These are phyloP conservation scores for Alternaria infectoria DNA, from an alignment of 2,329 filamentous ascomycete genomes.

Conservation along the genomic window DNA sequence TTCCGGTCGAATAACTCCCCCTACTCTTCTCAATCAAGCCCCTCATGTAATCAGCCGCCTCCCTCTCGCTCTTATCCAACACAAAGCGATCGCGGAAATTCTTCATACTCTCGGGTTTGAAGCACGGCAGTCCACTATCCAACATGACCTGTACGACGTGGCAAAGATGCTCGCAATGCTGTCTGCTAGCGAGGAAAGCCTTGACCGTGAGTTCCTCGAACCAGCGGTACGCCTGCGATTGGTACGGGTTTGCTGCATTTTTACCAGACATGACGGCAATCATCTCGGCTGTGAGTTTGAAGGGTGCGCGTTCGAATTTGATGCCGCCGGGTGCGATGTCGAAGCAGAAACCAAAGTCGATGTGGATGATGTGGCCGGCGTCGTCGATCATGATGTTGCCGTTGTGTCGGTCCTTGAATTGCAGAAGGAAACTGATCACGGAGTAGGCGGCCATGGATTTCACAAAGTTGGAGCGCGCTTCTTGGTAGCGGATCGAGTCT, in stretches of 20 bases:
- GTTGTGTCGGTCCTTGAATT: conserved; percentile 99
- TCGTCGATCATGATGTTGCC: conserved; percentile 99
- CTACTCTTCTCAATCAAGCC: conserved; percentile 90
- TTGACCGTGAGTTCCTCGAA: conserved; percentile 98
- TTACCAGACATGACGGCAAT: conserved; percentile 94
- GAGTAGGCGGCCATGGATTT: conserved; percentile 99
- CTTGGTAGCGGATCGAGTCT: conserved; percentile 92
- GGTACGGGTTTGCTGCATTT: conserved; percentile 53
- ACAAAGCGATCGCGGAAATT: conserved; percentile 95
- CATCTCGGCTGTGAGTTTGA: conserved; percentile 98
- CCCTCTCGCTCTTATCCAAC: conserved; percentile 85
- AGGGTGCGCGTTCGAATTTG: conserved; percentile 95
- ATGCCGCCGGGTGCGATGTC: conserved; percentile 97
- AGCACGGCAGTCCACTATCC: conserved; percentile 93
- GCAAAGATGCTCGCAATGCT: conserved; percentile 84
- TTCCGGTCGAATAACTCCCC: conserved; percentile 86
- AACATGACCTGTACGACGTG: conserved; percentile 95
- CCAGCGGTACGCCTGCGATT: conserved; percentile 88
- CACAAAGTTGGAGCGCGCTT: conserved; percentile 95
- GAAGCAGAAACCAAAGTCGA: conserved; percentile 99
- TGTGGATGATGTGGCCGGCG: conserved; percentile 94
- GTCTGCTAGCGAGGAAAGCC: conserved; percentile 86
- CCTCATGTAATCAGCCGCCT: conserved; percentile 93
- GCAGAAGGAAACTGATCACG: conserved; percentile 92
- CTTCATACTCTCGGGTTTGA: conserved; percentile 93